Conservation (phyloP, 768 basidiomycete species). For the Hypholoma sublateritium region DNA sequence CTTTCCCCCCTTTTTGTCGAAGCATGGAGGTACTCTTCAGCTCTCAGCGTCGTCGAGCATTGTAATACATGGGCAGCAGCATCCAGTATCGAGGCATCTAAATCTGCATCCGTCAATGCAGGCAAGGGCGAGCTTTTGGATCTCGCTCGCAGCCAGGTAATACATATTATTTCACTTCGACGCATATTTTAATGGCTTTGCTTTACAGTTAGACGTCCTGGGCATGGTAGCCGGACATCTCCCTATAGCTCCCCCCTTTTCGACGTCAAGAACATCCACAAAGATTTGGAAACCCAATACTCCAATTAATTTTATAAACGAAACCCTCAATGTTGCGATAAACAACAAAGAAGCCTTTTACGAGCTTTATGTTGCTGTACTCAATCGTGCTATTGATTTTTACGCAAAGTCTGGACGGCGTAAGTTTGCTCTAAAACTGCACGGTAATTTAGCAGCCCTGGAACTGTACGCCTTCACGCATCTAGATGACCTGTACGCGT, state of each 20-base stretch:
- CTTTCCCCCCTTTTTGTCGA: conserved; percentile 79
- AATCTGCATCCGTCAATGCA: conserved; percentile 59
- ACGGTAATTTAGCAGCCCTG: conserved; percentile 84
- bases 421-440: conserved; percentile 83
- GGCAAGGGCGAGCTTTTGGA: conserved; percentile 89
- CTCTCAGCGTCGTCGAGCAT: conserved; percentile 78
- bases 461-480: conserved; percentile 64
- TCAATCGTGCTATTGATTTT: conserved; percentile 81
- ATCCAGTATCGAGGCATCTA: conserved; percentile 45
- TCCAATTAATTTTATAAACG: conserved; percentile 48
- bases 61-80: conserved; percentile 70
- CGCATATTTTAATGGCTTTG: not conserved
- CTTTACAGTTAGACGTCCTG: conserved; percentile 74
- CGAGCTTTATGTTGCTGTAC: conserved; percentile 69
- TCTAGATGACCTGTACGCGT: not conserved
- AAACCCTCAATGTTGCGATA: conserved; percentile 61
- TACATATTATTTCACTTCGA: conserved; percentile 7
- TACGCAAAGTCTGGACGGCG: conserved; percentile 82
- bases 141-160: conserved; percentile 84
- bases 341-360: conserved; percentile 64
- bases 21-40: conserved; percentile 92
- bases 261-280: conserved; percentile 37
- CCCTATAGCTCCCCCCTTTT: conserved; percentile 73
- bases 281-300: conserved; percentile 21
- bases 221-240: conserved; percentile 76